A percentile compares a stretch with the other conserved stretches of the same genome.
phyloP scores from a whole-genome alignment of 2,329 filamentous ascomycete species.

The Arthrobotrys conoides region DNA sequence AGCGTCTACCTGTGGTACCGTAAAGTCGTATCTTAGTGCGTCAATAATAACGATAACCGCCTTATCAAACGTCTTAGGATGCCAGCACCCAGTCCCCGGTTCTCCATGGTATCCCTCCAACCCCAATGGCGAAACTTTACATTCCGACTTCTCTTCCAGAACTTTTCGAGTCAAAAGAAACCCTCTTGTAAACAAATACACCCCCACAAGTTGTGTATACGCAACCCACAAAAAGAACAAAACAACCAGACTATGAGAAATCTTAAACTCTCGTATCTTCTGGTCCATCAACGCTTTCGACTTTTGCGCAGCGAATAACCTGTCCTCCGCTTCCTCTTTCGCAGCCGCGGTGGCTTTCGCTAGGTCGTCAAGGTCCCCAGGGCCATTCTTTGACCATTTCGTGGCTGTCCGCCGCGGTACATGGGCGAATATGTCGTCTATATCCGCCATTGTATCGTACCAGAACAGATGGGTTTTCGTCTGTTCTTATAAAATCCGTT shows the following conservation, averaged over 20 bases:
- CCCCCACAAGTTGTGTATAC: constrained; percentile 81
- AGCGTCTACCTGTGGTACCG: constrained; percentile 77
- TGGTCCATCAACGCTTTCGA: constrained; percentile 66
- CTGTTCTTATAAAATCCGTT: constrained; percentile 1
- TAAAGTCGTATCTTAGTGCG: constrained; percentile 96
- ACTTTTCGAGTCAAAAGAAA: constrained; percentile 91
- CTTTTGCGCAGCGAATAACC: constrained; percentile 66
- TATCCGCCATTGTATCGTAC: constrained; percentile 35
- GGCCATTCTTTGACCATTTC: constrained; percentile 52
- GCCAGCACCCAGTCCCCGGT: constrained; percentile 79
- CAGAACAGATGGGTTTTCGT: background rate
- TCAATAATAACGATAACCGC: constrained; percentile 92
- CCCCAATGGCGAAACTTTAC: constrained; percentile 76
- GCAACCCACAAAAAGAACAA: constrained; percentile 80
- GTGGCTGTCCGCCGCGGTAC: constrained; percentile 55
- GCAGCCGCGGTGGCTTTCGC: constrained; percentile 65
- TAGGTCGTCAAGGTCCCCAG: constrained; percentile 46
- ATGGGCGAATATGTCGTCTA: constrained; percentile 59
- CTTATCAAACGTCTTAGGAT: constrained; percentile 92
- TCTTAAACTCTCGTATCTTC: constrained; percentile 68
- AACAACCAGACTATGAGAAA: constrained; percentile 71
- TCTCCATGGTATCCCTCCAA: constrained; percentile 64
- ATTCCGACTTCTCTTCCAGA: constrained; percentile 81
- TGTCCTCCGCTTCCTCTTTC: constrained; percentile 65
- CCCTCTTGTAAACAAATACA: constrained; percentile 93